These are phyloP conservation scores for Lasiodiplodia hormozganensis DNA, from an alignment of 2,329 filamentous ascomycete genomes.

Conservation along the genomic window DNA sequence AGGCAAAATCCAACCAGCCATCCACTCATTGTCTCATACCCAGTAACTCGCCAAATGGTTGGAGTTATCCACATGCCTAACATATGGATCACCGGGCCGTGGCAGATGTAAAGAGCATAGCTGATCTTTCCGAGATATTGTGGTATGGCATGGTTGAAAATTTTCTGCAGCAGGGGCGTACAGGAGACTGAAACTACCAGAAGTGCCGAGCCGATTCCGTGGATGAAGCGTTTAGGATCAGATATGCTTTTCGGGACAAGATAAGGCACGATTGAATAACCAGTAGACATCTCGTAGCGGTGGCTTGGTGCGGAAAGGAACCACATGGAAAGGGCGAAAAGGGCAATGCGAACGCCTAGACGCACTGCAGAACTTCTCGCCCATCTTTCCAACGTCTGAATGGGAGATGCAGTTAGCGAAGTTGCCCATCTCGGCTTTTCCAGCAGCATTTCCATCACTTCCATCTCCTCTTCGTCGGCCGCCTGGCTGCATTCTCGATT, in stretches of 20 bases:
- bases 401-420: not conserved
- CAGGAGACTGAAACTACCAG: not conserved
- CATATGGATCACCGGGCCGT: constrained; percentile 14
- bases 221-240: constrained; percentile 4
- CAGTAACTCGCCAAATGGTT: not conserved
- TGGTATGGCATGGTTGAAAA: not conserved
- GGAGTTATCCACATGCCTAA: not conserved
- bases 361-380: not conserved
- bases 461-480: not conserved
- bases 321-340: not conserved
- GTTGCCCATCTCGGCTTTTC: not conserved
- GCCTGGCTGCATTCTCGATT: not conserved
- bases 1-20: constrained; percentile 6
- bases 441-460: not conserved
- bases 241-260: not conserved
- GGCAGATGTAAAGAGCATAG: constrained; percentile 4
- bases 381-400: not conserved
- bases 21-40: not conserved
- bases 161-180: not conserved
- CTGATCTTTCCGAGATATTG: constrained; percentile 6
- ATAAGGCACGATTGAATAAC: not conserved
- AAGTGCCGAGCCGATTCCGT: not conserved
- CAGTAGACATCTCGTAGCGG: not conserved
- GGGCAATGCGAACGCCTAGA: not conserved
- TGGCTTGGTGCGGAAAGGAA: not conserved